Percentiles rank a stretch among this genome's conserved stretches.
Evolutionary conservation across 164 flowering plant genomes (phyloP).

Genomic region (Euptelea pleiosperma): DNA sequence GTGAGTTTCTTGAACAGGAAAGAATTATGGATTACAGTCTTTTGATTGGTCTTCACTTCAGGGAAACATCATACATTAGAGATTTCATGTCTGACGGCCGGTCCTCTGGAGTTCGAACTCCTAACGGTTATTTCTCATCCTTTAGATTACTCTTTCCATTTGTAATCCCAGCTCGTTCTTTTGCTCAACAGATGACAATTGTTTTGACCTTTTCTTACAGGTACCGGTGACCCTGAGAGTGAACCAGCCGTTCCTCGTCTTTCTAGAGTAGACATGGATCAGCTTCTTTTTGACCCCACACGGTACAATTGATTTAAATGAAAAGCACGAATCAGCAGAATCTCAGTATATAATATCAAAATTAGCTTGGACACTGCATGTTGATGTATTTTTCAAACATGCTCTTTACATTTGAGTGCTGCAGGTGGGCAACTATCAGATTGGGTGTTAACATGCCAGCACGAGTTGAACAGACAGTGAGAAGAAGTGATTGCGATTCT

Average conservation of each 20-base stretch:
- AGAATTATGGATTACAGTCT: conserved; percentile 86
- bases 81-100: conserved; percentile 20
- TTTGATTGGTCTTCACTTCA: conserved; percentile 74
- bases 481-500: conserved; percentile 41
- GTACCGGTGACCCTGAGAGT: conserved; percentile 30
- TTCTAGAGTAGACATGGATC: conserved; percentile 47
- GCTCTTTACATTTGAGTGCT: background rate
- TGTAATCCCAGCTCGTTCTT: background rate
- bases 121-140: conserved; percentile 21
- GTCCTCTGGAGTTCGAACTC: conserved; percentile 41
- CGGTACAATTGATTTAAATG: conserved; percentile 22
- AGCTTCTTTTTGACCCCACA: conserved; percentile 37
- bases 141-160: too few species aligned
- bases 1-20: conserved; percentile 76
- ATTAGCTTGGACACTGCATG: background rate
- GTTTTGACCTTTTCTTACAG: conserved; percentile 22
- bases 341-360: background rate
- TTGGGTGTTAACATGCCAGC: conserved; percentile 80
- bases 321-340: background rate
- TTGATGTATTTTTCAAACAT: conserved; percentile 12
- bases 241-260: conserved; percentile 35
- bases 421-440: conserved; percentile 64
- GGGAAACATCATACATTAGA: conserved; percentile 36
- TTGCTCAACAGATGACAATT: background rate
- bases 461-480: conserved; percentile 50